phyloP scores from a whole-genome alignment of 1,284 basidiomycete genomes.

The Sutorius eximius region DNA sequence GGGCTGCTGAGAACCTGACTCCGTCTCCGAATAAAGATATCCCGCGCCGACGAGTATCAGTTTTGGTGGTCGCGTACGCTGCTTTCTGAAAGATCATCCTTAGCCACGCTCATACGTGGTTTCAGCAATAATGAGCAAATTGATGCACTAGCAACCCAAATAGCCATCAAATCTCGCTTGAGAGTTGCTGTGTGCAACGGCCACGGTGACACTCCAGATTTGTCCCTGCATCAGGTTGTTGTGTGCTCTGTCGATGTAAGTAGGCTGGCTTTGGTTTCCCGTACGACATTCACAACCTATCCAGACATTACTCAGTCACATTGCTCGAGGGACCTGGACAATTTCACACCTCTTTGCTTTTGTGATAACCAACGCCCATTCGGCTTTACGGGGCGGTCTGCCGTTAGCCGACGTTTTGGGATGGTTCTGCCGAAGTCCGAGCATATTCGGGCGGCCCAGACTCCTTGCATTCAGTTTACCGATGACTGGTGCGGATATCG shows the following conservation, averaged over 20 bases:
- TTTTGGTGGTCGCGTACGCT: slow-evolving; percentile 25
- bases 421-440: slow-evolving; percentile 43
- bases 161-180: slow-evolving; percentile 21
- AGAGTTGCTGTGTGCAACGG: slow-evolving; percentile 24
- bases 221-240: slow-evolving; percentile 39
- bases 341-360: slow-evolving; percentile 45
- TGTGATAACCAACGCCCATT: slow-evolving; percentile 42
- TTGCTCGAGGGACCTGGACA: slow-evolving; percentile 34
- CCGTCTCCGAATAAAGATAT: background rate
- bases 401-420: slow-evolving; percentile 45
- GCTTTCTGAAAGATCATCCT: background rate
- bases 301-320: slow-evolving; percentile 33
- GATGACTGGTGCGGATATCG: slow-evolving; percentile 32
- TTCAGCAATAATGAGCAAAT: slow-evolving; percentile 15
- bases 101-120: slow-evolving; percentile 1
- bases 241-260: slow-evolving; percentile 40
- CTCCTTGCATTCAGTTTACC: slow-evolving; percentile 44
- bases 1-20: slow-evolving; percentile 11
- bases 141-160: slow-evolving; percentile 19
- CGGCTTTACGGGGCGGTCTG: slow-evolving; percentile 21
- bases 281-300: slow-evolving; percentile 11
- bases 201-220: slow-evolving; percentile 22
- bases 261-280: slow-evolving; percentile 7
- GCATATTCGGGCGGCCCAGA: slow-evolving; percentile 40
- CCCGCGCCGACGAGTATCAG: slow-evolving; percentile 13